These are phyloP conservation scores for Lepidium aucheri DNA, from an alignment of 345 rosid species.

Conservation along the genomic window DNA sequence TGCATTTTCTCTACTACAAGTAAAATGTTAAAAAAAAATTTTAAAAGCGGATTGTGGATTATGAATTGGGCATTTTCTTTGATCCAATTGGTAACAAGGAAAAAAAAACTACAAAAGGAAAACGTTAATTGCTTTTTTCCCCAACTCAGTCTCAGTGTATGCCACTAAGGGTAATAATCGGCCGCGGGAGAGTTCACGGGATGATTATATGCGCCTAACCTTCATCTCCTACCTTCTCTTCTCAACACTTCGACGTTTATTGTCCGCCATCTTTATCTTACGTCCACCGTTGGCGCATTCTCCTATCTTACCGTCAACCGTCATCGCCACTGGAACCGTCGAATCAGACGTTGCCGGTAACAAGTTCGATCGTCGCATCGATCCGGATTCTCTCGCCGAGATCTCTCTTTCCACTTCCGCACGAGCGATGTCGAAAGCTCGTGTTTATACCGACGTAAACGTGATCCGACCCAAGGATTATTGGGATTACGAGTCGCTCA, in stretches of 20 bases:
- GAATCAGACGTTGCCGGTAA: not conserved
- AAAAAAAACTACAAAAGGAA: not conserved
- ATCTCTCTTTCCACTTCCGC: conserved; percentile 8
- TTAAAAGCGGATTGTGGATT: no score
- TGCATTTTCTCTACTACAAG: no score
- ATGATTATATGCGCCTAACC: conserved; percentile 19
- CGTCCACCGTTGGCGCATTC: conserved; percentile 41
- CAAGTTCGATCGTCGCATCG: not conserved
- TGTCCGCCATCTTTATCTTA: conserved; percentile 42
- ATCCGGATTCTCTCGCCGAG: conserved; percentile 15
- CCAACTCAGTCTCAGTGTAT: not conserved
- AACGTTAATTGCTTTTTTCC: not conserved
- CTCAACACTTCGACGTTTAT: conserved; percentile 18
- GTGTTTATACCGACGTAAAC: conserved; percentile 80
- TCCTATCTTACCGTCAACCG: conserved; percentile 31
- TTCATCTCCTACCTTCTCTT: conserved; percentile 14
- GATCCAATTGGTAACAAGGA: no score
- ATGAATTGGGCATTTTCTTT: no score
- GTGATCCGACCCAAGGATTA: conserved; percentile 87
- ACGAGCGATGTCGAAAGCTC: conserved; percentile 79
- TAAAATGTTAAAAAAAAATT: no score
- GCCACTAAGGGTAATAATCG: conserved; percentile 1
- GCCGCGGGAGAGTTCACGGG: conserved; percentile 11
- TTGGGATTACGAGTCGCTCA: conserved; percentile 87
- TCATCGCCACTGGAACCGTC: not conserved